Conservation (phyloP, 78 protist genomes). For the Speleostelium caveatum region DNA sequence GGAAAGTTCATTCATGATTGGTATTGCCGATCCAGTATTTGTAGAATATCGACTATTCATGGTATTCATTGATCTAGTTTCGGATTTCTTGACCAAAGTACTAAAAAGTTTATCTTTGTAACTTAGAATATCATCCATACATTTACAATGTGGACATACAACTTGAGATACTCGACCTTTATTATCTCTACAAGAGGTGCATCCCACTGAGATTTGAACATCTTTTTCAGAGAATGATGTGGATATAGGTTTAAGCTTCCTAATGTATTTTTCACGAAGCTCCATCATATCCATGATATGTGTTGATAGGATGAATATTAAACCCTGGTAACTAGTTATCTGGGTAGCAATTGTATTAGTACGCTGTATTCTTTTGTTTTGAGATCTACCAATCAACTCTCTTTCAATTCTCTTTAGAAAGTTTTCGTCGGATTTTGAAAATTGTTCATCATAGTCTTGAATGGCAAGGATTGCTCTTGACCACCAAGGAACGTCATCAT, state of each 20-base stretch:
- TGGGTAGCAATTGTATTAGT: background rate
- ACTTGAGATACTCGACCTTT: background rate
- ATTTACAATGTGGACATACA: conserved; percentile 41
- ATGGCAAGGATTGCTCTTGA: conserved; percentile 1
- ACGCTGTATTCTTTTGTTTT: background rate
- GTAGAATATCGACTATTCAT: too few species aligned
- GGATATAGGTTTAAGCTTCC: conserved; percentile 1
- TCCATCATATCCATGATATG: background rate
- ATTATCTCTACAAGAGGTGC: conserved; percentile 33
- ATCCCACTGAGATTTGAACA: conserved; percentile 27
- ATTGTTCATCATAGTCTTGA: background rate
- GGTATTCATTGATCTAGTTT: background rate
- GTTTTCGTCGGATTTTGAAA: background rate
- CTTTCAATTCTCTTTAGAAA: conserved; percentile 4
- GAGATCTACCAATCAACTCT: background rate
- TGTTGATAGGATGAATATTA: background rate
- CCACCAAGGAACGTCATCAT: background rate
- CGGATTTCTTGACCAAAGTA: background rate
- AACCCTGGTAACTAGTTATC: background rate
- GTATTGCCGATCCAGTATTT: background rate
- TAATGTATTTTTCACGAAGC: background rate
- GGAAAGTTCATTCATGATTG: background rate
- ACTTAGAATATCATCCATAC: background rate
- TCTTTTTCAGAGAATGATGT: conserved; percentile 21
- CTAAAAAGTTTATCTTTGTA: conserved; percentile 38